Base-by-base conservation (phyloP, 108 stramenopile species). In the Nitzschia putrida region DNA sequence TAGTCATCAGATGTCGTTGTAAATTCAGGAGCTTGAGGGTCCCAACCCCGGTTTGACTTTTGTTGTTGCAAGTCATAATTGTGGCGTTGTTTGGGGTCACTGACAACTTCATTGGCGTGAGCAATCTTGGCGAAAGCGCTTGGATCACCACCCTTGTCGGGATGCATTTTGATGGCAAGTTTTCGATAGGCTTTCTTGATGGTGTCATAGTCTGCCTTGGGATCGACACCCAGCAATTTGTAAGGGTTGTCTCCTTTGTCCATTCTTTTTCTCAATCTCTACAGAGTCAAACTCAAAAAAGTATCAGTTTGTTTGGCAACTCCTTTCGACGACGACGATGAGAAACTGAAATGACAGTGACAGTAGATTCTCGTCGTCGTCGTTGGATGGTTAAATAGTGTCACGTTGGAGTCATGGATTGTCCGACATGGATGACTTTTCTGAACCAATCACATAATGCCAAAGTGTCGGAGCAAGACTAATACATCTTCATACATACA, bases 101-200 rank as follows among this genome's bases (percentile, higher is more conserved):
- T 75, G 1, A 95, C 55, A 8, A 95, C 81, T 53, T 95, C 90
- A 68, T 94, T 91, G 20, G 92, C 95, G 64, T 86, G 80, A n/a
- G 77, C 66, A 52, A 92, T 85, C 50, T 91, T 75, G 65, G 88
- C 83, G 64, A 95, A 95, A 24, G 39, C 50, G 13, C 37, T 6
- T 23, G 24, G 52, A 47, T 63, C 61, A 2, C 61, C 61, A 13
- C 61, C 61, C 61, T 95, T 95, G 69, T 95, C 96, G 6, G 96
- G 96, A 74, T 97, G 96, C 18, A 93, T 59, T 61, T 93, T 89
- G 23, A 97, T 66, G 6, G 94, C 91, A 22, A 89, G 59, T 72
- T 93, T 93, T 3, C 93, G 80, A 61, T 95, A 97, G 0, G 94
- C 94, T 77, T 85, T 90, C 73, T 97, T 97, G 34, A 95, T 82